Base-by-base conservation (phyloP, 441 rosid species). In the Gossypium davidsonii region DNA sequence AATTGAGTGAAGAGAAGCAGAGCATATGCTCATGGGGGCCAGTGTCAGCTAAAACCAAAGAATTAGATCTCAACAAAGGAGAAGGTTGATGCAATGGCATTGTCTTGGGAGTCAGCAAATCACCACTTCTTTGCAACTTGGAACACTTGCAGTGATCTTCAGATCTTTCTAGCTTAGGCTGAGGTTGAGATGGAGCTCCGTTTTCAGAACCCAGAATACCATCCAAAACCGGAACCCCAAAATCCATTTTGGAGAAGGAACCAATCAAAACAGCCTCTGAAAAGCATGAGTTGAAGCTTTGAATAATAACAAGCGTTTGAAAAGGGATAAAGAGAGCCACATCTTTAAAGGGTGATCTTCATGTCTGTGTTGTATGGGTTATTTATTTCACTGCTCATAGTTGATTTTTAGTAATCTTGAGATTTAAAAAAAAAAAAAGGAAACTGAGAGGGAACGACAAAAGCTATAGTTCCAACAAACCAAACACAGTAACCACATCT, bases 1-100 rank as follows among this genome's bases (percentile, higher is more conserved):
- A 74, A 78, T 85, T 83, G 58, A 73, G 79, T 9, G 94, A 72
- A 78, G 87, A 88, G 83, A 89, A 89, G 80, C 91, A 84, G 51
- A 86, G 83, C 89, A 89, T 88, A 46, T 86, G 91, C 67, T 82
- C 89, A 51, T 79, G 86, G 4, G 81, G 85, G 44, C 75, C 72
- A 79, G 83, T 15, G 71, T 71, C 84, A 2, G 73, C 71, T 25
- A 81, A 75, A 39, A 78, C 68, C 66, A 78, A 57, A 63, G 87
- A 59, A 70, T 82, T 76, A 84, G 96, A 84, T 88, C 90, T 86
- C 81, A 81, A 20, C 20, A 83, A 75, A 73, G 86, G 80, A 74
- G 76, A 67, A n/a, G 71, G 75, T 51, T 84, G 90, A 26, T 83
- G 89, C 73, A 81, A 83, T 76, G 85, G 67, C 86, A 83, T 81